Base-by-base conservation (phyloP, 2,329 filamentous ascomycete genomes). In the Knufia petricola region DNA sequence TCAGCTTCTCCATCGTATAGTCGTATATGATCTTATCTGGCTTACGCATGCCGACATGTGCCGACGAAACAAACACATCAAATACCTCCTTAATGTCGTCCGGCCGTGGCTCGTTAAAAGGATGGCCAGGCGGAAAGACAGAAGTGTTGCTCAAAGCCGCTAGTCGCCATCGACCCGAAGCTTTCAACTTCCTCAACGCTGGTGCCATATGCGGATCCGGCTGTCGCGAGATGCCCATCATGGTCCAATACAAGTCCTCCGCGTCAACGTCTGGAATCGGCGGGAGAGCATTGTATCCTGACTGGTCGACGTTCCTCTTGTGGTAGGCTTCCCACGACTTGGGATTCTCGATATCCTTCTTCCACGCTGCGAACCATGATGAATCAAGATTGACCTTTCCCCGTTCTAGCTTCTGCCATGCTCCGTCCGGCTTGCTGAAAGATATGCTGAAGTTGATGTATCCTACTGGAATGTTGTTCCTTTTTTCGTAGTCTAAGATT, bases 381-480 rank as follows among this genome's bases (percentile, higher is more conserved):
- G 76, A 71, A 62, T 94, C 81, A 64, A 95, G 73, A 21, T 76
- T 72, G 52, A 94, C 83, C 52, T 87, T 81, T 51, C 90, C 90
- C 50, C 84, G 82, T 66, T 98, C 92, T 39, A 96, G 76, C 37
- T 77, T 78, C 61, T 95, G 88, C 90, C 90, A 96, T 62, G 79
- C 83, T 34, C 92, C 92, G 56, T 81, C 69, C 1, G 87, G 88
- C 0, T 82, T 79, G 2, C 84, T 81, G 58, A 78, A 77, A 46
- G 87, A 87, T 61, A 96, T 92, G 58, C 85, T 85, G 68, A 84
- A 83, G 71, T 96, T 96, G 59, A 96, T 76, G 82, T 88, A 96
- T 61, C 89, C 90, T 2, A 81, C 75, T 1, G 89, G 90, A 43
- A 96, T 90, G 34, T 75, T 75, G 49, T 85, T 73, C 52, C 76